Conservation (phyloP, 768 basidiomycete species). For the Leccinum obscurum region DNA sequence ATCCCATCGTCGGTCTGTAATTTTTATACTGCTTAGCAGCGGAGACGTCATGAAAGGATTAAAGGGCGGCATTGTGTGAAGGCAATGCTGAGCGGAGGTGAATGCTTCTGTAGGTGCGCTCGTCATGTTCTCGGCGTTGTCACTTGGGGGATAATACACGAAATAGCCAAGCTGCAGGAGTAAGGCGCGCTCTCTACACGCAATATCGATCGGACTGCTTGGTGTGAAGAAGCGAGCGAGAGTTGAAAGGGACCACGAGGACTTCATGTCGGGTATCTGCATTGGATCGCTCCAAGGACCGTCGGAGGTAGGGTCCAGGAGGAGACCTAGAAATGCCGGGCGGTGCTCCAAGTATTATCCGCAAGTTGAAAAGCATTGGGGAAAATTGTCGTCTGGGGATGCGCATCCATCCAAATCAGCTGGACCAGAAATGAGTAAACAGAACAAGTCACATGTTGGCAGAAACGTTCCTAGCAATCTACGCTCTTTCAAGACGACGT, state of each 20-base stretch:
- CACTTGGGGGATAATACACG: conserved; percentile 29
- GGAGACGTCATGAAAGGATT: conserved; percentile 21
- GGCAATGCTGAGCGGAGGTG: conserved; percentile 33
- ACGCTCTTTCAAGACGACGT: conserved; percentile 1
- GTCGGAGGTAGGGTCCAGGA: conserved; percentile 24
- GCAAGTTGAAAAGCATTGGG: conserved; percentile 9
- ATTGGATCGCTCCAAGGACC: conserved; percentile 34
- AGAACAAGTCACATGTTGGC: conserved; percentile 5
- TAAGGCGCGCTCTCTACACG: conserved; percentile 32
- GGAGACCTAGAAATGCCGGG: conserved; percentile 24
- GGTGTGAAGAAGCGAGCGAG: conserved; percentile 34
- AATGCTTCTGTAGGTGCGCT: conserved; percentile 22
- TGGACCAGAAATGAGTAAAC: not conserved
- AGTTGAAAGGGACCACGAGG: conserved; percentile 31
- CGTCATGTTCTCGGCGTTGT: conserved; percentile 33
- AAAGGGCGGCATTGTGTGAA: conserved; percentile 26
- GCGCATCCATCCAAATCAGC: conserved; percentile 1
- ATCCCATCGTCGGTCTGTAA: conserved; percentile 17
- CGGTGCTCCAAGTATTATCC: conserved; percentile 19
- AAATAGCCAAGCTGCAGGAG: conserved; percentile 32
- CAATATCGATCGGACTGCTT: conserved; percentile 36
- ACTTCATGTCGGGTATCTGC: conserved; percentile 40
- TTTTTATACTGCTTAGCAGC: conserved; percentile 30
- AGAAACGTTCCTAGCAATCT: conserved; percentile 5
- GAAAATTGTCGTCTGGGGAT: not conserved